Percentiles rank a stretch among this genome's conserved stretches.
These are phyloP conservation scores for Annona squamosa DNA, from an alignment of 164 flowering plant genomes.

Conservation along the genomic window DNA sequence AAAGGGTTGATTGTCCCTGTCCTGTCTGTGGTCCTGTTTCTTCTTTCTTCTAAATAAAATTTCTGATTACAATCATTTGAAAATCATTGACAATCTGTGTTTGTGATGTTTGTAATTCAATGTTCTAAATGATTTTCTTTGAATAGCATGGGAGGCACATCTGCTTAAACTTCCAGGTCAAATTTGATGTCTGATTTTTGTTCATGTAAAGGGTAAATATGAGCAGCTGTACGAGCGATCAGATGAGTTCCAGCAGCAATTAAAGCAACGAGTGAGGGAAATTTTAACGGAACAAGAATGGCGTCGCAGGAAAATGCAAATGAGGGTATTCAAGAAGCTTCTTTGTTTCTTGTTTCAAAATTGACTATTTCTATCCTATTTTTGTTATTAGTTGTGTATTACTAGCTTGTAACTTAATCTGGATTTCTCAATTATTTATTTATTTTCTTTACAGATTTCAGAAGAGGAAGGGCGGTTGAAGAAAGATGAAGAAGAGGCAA, in stretches of 20 bases:
- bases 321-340: constrained; percentile 49
- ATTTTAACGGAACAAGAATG: constrained; percentile 94
- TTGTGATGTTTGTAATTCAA: constrained; percentile 4
- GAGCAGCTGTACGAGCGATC: constrained; percentile 76
- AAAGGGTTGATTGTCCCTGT: no score
- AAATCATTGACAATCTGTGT: not conserved
- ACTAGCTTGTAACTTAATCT: not conserved
- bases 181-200: not conserved
- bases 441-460: constrained; percentile 52
- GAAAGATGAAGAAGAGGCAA: constrained; percentile 92
- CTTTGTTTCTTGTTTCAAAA: not conserved
- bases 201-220: constrained; percentile 57
- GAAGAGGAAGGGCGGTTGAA: constrained; percentile 97
- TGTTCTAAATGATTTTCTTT: not conserved
- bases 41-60: no score
- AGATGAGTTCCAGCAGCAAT: constrained; percentile 76
- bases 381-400: not conserved
- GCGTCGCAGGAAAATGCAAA: constrained; percentile 96
- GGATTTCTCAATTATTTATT: not conserved
- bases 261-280: constrained; percentile 77
- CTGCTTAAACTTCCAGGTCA: not conserved
- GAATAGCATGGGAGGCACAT: not conserved
- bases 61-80: not conserved
- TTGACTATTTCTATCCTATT: not conserved
- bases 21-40: no score